These are phyloP conservation scores for Dissophora globulifera DNA, from an alignment of 192 early-diverging fungal species.

Conservation along the genomic window DNA sequence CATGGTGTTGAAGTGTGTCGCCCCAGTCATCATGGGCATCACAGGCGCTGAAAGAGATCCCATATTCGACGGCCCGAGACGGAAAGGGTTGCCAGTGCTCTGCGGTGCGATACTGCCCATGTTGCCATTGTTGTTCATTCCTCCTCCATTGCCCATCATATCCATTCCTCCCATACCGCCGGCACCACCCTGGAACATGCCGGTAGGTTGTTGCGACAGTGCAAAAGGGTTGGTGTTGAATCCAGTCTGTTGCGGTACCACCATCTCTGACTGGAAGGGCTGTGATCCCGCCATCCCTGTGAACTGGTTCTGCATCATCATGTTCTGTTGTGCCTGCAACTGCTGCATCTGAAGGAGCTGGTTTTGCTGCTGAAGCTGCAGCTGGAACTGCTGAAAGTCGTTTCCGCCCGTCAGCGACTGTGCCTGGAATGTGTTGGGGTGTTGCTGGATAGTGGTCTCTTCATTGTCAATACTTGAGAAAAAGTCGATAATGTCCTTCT, in stretches of 20 bases:
- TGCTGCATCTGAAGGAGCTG: constrained; percentile 34
- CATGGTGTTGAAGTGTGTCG: constrained; percentile 38
- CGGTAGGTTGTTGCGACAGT: constrained; percentile 5
- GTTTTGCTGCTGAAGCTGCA: constrained; percentile 43
- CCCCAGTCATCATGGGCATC: constrained; percentile 43
- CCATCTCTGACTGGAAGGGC: constrained; percentile 22
- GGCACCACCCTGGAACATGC: constrained; percentile 5
- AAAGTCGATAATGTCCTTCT: constrained; percentile 57
- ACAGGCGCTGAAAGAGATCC: constrained; percentile 13
- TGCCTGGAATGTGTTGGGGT: constrained; percentile 31
- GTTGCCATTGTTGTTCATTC: constrained; percentile 9
- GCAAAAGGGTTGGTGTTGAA: constrained; percentile 56
- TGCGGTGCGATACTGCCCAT: constrained; percentile 34
- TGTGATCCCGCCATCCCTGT: constrained; percentile 23
- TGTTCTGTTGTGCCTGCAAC: constrained; percentile 34
- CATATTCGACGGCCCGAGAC: constrained; percentile 10
- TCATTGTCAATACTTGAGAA: constrained; percentile 57
- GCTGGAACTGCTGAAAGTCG: constrained; percentile 52
- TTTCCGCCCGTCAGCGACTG: constrained; percentile 26
- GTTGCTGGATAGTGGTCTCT: constrained; percentile 49
- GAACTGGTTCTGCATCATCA: constrained; percentile 46
- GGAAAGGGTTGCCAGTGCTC: constrained; percentile 50
- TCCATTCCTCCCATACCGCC: constrained; percentile 15
- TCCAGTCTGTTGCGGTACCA: constrained; percentile 20
- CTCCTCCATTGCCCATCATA: constrained; percentile 6